A percentile compares a stretch with the other conserved stretches of the same genome.
phyloP scores from a whole-genome alignment of 768 basidiomycete genomes.

The Rhizopogon salebrosus region DNA sequence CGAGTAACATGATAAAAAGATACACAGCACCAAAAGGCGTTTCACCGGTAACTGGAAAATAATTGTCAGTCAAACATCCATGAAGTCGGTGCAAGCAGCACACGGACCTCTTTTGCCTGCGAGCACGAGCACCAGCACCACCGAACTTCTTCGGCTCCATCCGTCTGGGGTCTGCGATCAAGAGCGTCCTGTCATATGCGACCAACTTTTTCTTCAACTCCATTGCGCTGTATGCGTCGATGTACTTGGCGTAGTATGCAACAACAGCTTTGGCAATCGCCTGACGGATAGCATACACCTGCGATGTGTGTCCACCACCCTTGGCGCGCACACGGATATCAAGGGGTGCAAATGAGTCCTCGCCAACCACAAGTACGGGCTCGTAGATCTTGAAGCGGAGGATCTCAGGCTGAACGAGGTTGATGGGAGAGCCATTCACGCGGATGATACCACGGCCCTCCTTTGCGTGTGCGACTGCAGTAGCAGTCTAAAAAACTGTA shows the following conservation, averaged over 20 bases:
- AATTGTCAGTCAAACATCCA: not conserved
- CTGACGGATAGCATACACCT: constrained; percentile 98
- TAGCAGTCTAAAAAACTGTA: constrained; percentile 69
- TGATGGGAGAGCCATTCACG: constrained; percentile 94
- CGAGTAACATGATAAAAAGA: constrained; percentile 42
- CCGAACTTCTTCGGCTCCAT: constrained; percentile 99
- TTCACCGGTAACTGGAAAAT: constrained; percentile 61
- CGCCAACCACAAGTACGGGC: constrained; percentile 89
- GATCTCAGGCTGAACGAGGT: constrained; percentile 92
- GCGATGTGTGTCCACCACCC: constrained; percentile 99
- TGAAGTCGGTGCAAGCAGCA: not conserved
- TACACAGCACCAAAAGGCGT: constrained; percentile 20
- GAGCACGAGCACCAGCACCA: constrained; percentile 95
- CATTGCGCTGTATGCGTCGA: constrained; percentile 94
- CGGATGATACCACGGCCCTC: constrained; percentile 96
- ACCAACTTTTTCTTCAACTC: constrained; percentile 98
- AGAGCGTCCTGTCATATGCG: constrained; percentile 85
- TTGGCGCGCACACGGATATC: constrained; percentile 98
- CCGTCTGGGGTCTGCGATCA: constrained; percentile 93
- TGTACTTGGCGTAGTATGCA: constrained; percentile 98
- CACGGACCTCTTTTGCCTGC: constrained; percentile 89
- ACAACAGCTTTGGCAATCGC: constrained; percentile 97
- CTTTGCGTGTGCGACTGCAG: constrained; percentile 94
- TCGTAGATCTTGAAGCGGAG: constrained; percentile 98
- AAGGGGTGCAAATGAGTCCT: constrained; percentile 79